Conservation (phyloP, 495 filamentous ascomycete genomes). For the Aspergillus mulundensis region DNA sequence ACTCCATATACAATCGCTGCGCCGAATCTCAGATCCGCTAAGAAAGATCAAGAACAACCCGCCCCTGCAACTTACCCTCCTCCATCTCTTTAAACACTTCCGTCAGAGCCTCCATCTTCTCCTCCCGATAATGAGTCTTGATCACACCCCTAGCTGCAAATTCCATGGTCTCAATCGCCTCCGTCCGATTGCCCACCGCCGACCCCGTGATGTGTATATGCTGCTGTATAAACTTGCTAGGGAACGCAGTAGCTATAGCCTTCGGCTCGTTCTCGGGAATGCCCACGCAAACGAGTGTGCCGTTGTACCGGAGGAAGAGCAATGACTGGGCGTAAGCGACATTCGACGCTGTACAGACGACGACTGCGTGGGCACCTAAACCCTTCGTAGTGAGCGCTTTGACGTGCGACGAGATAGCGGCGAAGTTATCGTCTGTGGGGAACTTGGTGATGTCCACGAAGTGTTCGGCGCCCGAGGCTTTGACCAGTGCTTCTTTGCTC, state of each 20-base stretch:
- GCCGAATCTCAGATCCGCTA: conserved; percentile 3
- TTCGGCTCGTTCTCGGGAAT: conserved; percentile 59
- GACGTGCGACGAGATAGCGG: conserved; percentile 50
- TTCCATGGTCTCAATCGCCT: conserved; percentile 64
- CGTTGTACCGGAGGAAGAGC: conserved; percentile 59
- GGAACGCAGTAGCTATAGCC: conserved; percentile 54
- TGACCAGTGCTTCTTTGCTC: conserved; percentile 56
- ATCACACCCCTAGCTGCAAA: conserved; percentile 59
- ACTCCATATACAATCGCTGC: not conserved
- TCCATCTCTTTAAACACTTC: conserved; percentile 59
- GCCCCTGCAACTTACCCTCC: conserved; percentile 51
- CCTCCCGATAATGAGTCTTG: conserved; percentile 53
- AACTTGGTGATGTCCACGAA: conserved; percentile 65
- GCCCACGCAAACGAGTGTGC: conserved; percentile 62
- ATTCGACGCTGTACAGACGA: conserved; percentile 64
- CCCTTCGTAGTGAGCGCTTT: conserved; percentile 58
- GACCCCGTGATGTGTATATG: conserved; percentile 56
- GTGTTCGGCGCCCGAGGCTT: conserved; percentile 59
- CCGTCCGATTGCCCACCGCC: conserved; percentile 60
- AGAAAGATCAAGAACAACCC: conserved; percentile 57
- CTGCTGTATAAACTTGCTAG: conserved; percentile 46
- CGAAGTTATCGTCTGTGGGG: conserved; percentile 42
- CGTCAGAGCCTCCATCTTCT: conserved; percentile 61
- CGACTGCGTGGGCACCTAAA: conserved; percentile 57
- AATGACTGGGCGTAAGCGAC: conserved; percentile 59